Conservation (phyloP, 2,329 filamentous ascomycete species). For the Penicillium concentricum region DNA sequence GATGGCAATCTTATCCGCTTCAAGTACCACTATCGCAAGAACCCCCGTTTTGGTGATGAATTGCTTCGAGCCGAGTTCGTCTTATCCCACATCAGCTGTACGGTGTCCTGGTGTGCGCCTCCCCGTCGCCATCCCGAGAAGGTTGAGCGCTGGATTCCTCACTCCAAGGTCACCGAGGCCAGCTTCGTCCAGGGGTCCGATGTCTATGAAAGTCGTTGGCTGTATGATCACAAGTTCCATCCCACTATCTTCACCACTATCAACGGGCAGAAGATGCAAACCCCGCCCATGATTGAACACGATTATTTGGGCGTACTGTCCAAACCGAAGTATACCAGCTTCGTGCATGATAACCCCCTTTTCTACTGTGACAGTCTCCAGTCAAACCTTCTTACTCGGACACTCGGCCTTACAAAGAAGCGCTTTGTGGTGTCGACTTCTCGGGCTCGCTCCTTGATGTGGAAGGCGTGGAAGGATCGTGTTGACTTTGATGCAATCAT, state of each 20-base stretch:
- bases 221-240: conserved; percentile 52
- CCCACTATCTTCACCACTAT: conserved; percentile 49
- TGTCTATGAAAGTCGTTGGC: conserved; percentile 53
- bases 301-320: conserved; percentile 46
- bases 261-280: conserved; percentile 52
- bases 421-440: conserved; percentile 48
- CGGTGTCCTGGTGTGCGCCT: conserved; percentile 56
- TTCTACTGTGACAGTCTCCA: conserved; percentile 46
- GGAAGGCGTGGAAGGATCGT: conserved; percentile 51
- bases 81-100: conserved; percentile 54
- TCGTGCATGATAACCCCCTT: conserved; percentile 54
- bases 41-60: conserved; percentile 54
- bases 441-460: conserved; percentile 50
- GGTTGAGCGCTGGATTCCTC: conserved; percentile 56
- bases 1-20: conserved; percentile 54
- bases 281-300: conserved; percentile 55
- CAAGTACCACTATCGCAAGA: conserved; percentile 56
- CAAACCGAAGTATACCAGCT: conserved; percentile 45
- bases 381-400: conserved; percentile 33
- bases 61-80: conserved; percentile 57
- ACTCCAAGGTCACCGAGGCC: conserved; percentile 55
- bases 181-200: conserved; percentile 55
- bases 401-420: conserved; percentile 35
- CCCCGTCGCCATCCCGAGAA: conserved; percentile 52
- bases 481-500: conserved; percentile 50